Conservation (phyloP, 2,329 filamentous ascomycete species). For the Stemphylium lycopersici region DNA sequence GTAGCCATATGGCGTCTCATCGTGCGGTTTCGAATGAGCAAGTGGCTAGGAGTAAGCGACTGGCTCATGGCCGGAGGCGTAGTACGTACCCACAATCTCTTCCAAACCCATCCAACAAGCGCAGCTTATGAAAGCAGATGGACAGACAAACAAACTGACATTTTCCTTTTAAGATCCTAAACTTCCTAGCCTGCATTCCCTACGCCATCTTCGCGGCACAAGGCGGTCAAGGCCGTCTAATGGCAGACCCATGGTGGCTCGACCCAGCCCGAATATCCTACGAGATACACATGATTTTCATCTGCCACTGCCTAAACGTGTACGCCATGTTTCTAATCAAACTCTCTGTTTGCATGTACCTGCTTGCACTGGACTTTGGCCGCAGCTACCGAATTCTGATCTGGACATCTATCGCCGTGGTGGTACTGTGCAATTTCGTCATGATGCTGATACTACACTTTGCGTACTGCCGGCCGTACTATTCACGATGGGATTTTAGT, state of each 20-base stretch:
- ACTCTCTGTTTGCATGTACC: constrained; percentile 21
- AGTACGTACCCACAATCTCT: constrained; percentile 1
- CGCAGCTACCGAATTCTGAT: constrained; percentile 14
- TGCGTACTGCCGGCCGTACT: constrained; percentile 6
- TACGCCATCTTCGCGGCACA: constrained; percentile 3
- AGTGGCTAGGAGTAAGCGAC: neutral
- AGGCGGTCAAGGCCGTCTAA: constrained; percentile 15
- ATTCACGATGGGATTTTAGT: constrained; percentile 6
- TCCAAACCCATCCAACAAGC: neutral
- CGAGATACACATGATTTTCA: constrained; percentile 11
- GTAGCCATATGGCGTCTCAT: constrained; percentile 8
- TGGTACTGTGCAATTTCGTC: constrained; percentile 8
- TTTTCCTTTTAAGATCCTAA: neutral
- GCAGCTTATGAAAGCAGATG: neutral
- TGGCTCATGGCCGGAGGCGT: constrained; percentile 16
- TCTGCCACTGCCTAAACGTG: constrained; percentile 15
- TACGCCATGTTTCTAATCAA: constrained; percentile 19
- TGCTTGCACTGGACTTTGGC: constrained; percentile 21
- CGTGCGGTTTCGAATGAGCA: constrained; percentile 10
- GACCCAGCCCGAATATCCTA: neutral
- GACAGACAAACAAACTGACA: too few species aligned
- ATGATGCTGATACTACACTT: constrained; percentile 11
- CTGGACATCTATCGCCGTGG: constrained; percentile 9
- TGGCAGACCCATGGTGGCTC: constrained; percentile 19
- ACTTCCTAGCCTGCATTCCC: constrained; percentile 10